phyloP scores from a whole-genome alignment of 1,284 basidiomycete species.

The Trametes hirsuta region DNA sequence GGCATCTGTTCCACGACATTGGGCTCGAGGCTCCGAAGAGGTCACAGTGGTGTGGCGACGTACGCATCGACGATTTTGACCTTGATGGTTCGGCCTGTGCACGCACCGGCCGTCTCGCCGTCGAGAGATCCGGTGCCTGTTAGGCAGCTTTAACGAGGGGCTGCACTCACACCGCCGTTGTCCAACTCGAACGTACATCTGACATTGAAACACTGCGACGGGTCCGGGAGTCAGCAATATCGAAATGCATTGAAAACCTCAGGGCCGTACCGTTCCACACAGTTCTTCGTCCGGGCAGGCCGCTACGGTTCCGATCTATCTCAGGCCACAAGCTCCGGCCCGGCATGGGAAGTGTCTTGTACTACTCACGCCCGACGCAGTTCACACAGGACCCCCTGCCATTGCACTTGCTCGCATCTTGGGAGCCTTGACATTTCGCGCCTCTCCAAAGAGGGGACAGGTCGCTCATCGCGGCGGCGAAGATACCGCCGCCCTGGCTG shows the following conservation, averaged over 20 bases:
- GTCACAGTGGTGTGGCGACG: conserved; percentile 1
- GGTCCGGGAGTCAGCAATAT: not conserved
- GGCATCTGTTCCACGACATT: conserved; percentile 24
- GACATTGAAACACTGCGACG: conserved; percentile 28
- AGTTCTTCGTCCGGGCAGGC: conserved; percentile 32
- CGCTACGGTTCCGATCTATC: conserved; percentile 7
- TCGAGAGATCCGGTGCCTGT: conserved; percentile 31
- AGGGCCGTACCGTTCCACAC: conserved; percentile 23
- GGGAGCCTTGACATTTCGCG: conserved; percentile 34
- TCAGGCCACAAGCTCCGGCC: not conserved
- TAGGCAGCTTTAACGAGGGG: too few relatives aligned
- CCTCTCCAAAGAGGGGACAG: conserved; percentile 40
- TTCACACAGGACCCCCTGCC: conserved; percentile 36
- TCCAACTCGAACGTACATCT: conserved; percentile 9
- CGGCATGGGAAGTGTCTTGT: not conserved
- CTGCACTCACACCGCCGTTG: too few relatives aligned
- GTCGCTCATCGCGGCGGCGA: conserved; percentile 40
- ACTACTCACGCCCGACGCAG: conserved; percentile 29
- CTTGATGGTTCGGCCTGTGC: conserved; percentile 31
- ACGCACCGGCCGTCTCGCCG: conserved; percentile 31
- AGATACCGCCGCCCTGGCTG: conserved; percentile 36
- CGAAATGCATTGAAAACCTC: not conserved
- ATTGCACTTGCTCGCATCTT: conserved; percentile 37
- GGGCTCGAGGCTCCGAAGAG: not conserved
- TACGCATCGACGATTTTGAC: conserved; percentile 36